Evolutionary conservation across 768 basidiomycete genomes (phyloP), one percentile per base, ranked within the genome.

Genomic region (Rhodotorula sphaerocarpa): DNA sequence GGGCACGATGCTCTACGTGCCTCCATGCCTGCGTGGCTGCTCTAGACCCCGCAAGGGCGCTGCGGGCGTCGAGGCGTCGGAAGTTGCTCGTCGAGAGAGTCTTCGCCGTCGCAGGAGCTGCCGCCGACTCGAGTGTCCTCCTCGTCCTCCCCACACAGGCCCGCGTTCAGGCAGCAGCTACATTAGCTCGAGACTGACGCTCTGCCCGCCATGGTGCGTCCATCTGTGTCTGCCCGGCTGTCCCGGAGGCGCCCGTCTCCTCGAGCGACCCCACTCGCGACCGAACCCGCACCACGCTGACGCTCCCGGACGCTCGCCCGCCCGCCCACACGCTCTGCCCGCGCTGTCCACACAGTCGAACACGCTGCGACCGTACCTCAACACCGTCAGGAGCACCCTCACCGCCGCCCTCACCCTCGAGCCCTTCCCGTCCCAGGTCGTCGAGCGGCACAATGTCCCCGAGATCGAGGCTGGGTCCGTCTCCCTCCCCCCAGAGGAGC

Each of bases 391-490:
- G 68, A 90, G 90, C 10, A 95, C 95, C 28, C 80, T 99, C 53
- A 97, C 93, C n/a, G 93, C 95, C 34, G 92, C 95, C 5, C 79
- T 99, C 70, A 96, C 92, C 2, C 80, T 99, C 65, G 90, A 99
- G 79, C 90, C 92, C 82, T 99, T 99, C 79, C 83, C 90, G 52
- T 97, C 93, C 16, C 93, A 99, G 82, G 88, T 90, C 42, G 53
- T 56, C 15, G 68, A 69, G 75, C 72, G 73, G 6, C 57, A 59
- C 62, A 62, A 53, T 44, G 57, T 58, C 57, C 34, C 69, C 48
- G 53, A 66, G 42, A 45, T 61, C 47, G 52, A 62, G 34, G 68
- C 68, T 16, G 54, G 52, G 58, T 65, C 11, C 25, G 59, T 58
- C 30, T 20, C 53, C 16, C 20, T 45, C n/a, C 34, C 25, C n/a